phyloP scores from a whole-genome alignment of 2,329 filamentous ascomycete genomes.

The Claviceps pusilla region DNA sequence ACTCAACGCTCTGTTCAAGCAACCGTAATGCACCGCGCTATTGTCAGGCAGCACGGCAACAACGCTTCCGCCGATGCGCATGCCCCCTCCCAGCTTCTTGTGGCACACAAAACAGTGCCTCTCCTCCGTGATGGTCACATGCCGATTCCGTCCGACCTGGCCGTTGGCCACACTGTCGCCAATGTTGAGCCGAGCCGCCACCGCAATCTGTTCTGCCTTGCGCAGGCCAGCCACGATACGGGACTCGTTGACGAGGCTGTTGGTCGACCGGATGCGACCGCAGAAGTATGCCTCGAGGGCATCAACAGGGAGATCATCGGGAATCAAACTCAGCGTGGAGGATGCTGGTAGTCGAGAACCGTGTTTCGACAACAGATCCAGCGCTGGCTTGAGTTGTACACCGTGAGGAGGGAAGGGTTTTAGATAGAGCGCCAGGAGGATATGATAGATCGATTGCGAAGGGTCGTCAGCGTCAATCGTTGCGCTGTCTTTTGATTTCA shows the following conservation, averaged over 20 bases:
- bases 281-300: slow-evolving; percentile 84
- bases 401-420: slow-evolving; percentile 59
- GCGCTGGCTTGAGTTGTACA: slow-evolving; percentile 61
- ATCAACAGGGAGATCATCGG: slow-evolving; percentile 59
- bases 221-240: slow-evolving; percentile 63
- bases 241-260: slow-evolving; percentile 64
- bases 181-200: slow-evolving; percentile 57
- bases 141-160: slow-evolving; percentile 39
- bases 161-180: slow-evolving; percentile 47
- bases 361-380: slow-evolving; percentile 80
- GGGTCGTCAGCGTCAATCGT: slow-evolving; percentile 30
- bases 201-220: slow-evolving; percentile 63
- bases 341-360: slow-evolving; percentile 79
- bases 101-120: slow-evolving; percentile 83
- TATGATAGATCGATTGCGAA: slow-evolving; percentile 75
- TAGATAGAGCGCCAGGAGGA: slow-evolving; percentile 76
- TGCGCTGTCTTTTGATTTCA: slow-evolving; percentile 19
- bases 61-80: slow-evolving; percentile 79
- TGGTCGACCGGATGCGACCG: slow-evolving; percentile 75
- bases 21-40: slow-evolving; percentile 68
- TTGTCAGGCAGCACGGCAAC: slow-evolving; percentile 80
- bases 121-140: slow-evolving; percentile 76
- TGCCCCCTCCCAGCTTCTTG: slow-evolving; percentile 72
- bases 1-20: slow-evolving; percentile 39
- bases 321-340: slow-evolving; percentile 75